Percentiles rank a stretch among this genome's conserved stretches.
phyloP scores from a whole-genome alignment of 129 eudicot species.

The Flaveria sonorensis region DNA sequence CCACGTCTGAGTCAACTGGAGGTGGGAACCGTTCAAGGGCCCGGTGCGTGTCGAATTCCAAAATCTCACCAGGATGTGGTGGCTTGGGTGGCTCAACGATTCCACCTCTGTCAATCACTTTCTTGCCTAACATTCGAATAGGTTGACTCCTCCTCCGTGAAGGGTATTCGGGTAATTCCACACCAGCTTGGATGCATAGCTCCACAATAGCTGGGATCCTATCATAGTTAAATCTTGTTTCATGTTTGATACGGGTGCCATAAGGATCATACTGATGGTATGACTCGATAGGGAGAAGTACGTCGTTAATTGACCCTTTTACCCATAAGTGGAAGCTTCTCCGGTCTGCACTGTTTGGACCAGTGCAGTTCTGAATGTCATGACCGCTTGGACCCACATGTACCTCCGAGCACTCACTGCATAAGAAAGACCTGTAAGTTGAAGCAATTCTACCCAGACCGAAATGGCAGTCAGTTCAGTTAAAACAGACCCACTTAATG shows the following conservation, averaged over 20 bases:
- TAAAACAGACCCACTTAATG: not conserved
- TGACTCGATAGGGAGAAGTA: slow-evolving; percentile 85
- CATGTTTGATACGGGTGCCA: slow-evolving; percentile 85
- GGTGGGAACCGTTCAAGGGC: slow-evolving; percentile 65
- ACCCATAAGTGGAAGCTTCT: slow-evolving; percentile 83
- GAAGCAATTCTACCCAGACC: slow-evolving; percentile 5
- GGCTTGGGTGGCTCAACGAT: slow-evolving; percentile 45
- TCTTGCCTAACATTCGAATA: slow-evolving; percentile 82
- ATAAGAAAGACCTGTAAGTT: slow-evolving; percentile 15
- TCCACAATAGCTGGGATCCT: slow-evolving; percentile 93
- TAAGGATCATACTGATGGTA: slow-evolving; percentile 91
- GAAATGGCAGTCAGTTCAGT: not conserved
- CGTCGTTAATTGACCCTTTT: slow-evolving; percentile 85
- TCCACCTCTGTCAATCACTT: slow-evolving; percentile 79
- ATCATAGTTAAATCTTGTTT: slow-evolving; percentile 80
- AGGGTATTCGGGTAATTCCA: slow-evolving; percentile 79
- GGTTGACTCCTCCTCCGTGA: slow-evolving; percentile 87
- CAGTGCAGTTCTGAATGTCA: slow-evolving; percentile 68
- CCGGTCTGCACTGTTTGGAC: slow-evolving; percentile 57
- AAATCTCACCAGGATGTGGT: slow-evolving; percentile 23
- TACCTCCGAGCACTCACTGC: slow-evolving; percentile 81
- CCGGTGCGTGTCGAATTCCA: slow-evolving; percentile 79
- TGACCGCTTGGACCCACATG: slow-evolving; percentile 72
- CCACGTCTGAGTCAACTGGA: slow-evolving; percentile 79
- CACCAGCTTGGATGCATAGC: slow-evolving; percentile 99